Percentiles rank a stretch among this genome's conserved stretches.
Evolutionary conservation across 495 filamentous ascomycete species (phyloP).

Genomic region (Penicillium riverlandense): DNA sequence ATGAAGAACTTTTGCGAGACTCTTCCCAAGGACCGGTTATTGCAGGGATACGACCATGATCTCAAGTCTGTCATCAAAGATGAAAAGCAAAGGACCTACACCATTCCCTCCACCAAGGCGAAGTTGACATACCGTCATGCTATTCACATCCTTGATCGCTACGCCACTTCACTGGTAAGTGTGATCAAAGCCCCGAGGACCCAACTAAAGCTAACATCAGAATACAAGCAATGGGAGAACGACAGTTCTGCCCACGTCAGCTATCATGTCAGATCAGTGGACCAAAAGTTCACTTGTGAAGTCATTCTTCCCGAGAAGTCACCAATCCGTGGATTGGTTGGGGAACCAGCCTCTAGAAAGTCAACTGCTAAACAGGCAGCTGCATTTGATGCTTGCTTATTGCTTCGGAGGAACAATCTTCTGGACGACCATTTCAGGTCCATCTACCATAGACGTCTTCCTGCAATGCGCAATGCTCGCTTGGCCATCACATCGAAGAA

Average conservation of each 20-base stretch:
- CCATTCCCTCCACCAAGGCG: slow-evolving; percentile 62
- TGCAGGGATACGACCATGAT: slow-evolving; percentile 55
- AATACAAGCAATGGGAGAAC: slow-evolving; percentile 48
- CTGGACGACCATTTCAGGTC: slow-evolving; percentile 70
- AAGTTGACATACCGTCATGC: slow-evolving; percentile 73
- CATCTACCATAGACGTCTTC: slow-evolving; percentile 63
- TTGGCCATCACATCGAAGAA: slow-evolving; percentile 76
- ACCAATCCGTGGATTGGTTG: slow-evolving; percentile 60
- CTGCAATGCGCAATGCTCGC: slow-evolving; percentile 84
- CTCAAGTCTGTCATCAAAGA: slow-evolving; percentile 47
- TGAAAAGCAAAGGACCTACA: slow-evolving; percentile 52
- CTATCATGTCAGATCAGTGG: slow-evolving; percentile 53
- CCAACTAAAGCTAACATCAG: neutral
- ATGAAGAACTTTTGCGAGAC: slow-evolving; percentile 70
- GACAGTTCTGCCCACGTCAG: slow-evolving; percentile 48
- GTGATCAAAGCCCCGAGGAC: neutral
- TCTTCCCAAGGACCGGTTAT: slow-evolving; percentile 66
- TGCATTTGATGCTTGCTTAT: slow-evolving; percentile 77
- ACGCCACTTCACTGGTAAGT: slow-evolving; percentile 50
- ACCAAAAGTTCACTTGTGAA: slow-evolving; percentile 68
- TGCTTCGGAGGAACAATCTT: slow-evolving; percentile 57
- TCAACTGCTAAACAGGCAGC: slow-evolving; percentile 80
- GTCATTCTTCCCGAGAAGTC: slow-evolving; percentile 73
- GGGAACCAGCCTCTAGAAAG: slow-evolving; percentile 55
- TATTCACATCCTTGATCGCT: slow-evolving; percentile 57